Evolutionary conservation across 2,329 filamentous ascomycete genomes (phyloP), one percentile per base, ranked within the genome.

Genomic region (Alternaria sp.): DNA sequence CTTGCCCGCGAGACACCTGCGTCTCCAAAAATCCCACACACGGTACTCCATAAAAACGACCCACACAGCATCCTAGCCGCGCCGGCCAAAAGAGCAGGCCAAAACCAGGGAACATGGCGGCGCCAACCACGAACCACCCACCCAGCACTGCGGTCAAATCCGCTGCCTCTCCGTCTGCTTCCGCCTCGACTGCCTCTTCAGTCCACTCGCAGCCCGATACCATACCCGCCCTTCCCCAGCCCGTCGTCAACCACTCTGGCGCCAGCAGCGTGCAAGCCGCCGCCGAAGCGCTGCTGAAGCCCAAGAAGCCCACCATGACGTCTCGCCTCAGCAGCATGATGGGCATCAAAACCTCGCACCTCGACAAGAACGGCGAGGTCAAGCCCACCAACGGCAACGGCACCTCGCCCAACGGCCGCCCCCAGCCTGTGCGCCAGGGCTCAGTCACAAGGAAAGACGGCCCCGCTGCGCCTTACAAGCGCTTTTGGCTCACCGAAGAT

Each of bases 401-500:
- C 57, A 57, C 68, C 26, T 57, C 62, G 9, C 55, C 70, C 18
- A 69, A 67, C 41, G 67, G 64, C 36, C 73, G 75, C 32, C 73
- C 74, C 11, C 61, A 59, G 54, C 75, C 75, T 6, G 62, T 69
- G 47, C 74, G 76, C 59, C 68, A 75, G 61, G 62, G 64, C 16
- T 79, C 78, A 7, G 61, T 73, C 38, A 71, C 70, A 26, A 74
- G 73, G 59, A 76, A 75, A 57, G 72, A 73, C 5, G 62, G 56
- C 41, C 38, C 59, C 43, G 61, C 63, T 46, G 65, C 63, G 32
- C 72, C 68, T 42, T 79, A 74, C 64, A 74, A 68, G 66, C 79
- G 88, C 38, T 91, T 89, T 75, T 87, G 88, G 78, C 63, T 83
- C 22, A 81, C 85, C 49, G 81, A 86, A 2, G 86, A 90, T 64